Base-by-base conservation (phyloP, 1,139 yeast species). In the Yamadazyma dendronema region DNA sequence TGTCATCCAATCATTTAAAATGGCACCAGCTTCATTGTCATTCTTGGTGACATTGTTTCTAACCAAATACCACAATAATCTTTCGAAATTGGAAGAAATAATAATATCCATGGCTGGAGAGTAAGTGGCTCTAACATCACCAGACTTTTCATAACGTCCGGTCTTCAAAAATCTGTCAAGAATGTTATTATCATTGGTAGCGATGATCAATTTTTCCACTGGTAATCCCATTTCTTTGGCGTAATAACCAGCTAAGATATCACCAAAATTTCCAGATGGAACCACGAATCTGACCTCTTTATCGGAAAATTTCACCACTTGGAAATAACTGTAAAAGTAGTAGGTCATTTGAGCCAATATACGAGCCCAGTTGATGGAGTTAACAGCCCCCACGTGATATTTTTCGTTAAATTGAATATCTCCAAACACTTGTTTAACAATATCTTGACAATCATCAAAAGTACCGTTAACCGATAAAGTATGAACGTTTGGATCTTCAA, bases 21-120 rank as follows among this genome's bases (percentile, higher is more conserved):
- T 74, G 39, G 69, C 62, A 43, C 97, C 97, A 13, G 98, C 95
- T 58, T 80, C 79, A 31, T 66, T 63, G 50, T 83, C 85, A 39
- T 69, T 66, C 19, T 77, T 72, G 28, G 81, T 72, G 27, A 77
- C 49, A 44, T 75, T 74, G 50, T 84, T 84, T 59, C 92, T 81
- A 17, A 90, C 86, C 56, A 89, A 77, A 57, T 87, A 89, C 98
- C 98, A 92, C 49, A 92, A 73, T 57, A 90, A 79, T 62, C 99
- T 84, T 71, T 92, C 99, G 57, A 92, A 92, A 63, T 92, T 92
- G 23, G 96, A 86, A 10, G 97, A 89, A 42, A 92, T 88, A 51
- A 88, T 77, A 52, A 92, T 92, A 61, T 92, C 99, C 99, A 92
- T 92, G 25, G 99, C 99, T 46, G 99, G 99, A 2, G 97, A 87